Conservation (phyloP, 352 stramenopile genomes). For the Phytophthora kernoviae region DNA sequence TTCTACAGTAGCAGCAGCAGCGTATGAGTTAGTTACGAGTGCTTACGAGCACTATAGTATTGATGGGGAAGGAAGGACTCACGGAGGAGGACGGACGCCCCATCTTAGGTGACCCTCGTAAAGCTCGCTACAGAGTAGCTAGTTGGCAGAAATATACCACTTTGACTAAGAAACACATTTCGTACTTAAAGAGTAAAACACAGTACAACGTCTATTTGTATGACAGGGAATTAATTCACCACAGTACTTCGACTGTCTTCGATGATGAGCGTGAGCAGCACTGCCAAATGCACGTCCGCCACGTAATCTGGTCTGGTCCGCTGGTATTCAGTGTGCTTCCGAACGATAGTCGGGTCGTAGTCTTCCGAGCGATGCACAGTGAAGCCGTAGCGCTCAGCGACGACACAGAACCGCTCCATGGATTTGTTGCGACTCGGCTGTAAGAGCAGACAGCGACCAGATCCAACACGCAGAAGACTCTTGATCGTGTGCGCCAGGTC, state of each 20-base stretch:
- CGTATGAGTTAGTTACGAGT: neutral
- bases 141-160: neutral
- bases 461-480: slow-evolving; percentile 44
- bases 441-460: slow-evolving; percentile 67
- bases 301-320: slow-evolving; percentile 54
- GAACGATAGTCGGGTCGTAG: slow-evolving; percentile 50
- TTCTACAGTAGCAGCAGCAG: slow-evolving; percentile 17
- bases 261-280: slow-evolving; percentile 51
- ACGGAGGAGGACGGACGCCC: slow-evolving; percentile 1
- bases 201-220: no score
- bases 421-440: slow-evolving; percentile 76
- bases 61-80: neutral
- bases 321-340: slow-evolving; percentile 42
- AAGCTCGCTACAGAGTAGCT: no score
- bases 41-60: neutral
- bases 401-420: slow-evolving; percentile 73
- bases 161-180: neutral
- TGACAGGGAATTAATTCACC: no score
- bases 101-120: neutral
- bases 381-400: slow-evolving; percentile 52
- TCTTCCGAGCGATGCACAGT: slow-evolving; percentile 32
- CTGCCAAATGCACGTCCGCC: slow-evolving; percentile 70
- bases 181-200: no score
- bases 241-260: no score
- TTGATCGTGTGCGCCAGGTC: slow-evolving; percentile 75